A percentile compares a stretch with the other conserved stretches of the same genome.
These are phyloP conservation scores for Penicillium waksmanii DNA, from an alignment of 495 filamentous ascomycete genomes.

Conservation along the genomic window DNA sequence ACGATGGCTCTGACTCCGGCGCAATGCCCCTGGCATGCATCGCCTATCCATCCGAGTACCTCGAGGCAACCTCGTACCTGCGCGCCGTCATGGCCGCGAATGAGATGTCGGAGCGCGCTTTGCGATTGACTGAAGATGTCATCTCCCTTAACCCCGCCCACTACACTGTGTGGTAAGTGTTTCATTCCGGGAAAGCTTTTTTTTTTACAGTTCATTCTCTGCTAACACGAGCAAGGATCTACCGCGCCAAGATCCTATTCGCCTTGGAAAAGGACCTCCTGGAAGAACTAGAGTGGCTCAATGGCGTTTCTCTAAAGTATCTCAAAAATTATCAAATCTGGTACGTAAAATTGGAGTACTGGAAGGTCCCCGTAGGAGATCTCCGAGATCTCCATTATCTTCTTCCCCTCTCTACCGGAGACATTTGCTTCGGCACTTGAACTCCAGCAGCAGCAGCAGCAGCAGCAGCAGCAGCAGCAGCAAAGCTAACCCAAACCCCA, in stretches of 20 bases:
- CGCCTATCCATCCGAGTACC: conserved; percentile 82
- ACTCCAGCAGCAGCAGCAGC: background rate
- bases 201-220: background rate
- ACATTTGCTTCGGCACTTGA: too few species aligned
- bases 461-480: background rate
- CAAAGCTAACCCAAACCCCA: conserved; percentile 14
- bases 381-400: background rate
- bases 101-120: conserved; percentile 76
- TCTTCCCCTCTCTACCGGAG: background rate
- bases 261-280: conserved; percentile 65
- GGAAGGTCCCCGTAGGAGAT: background rate
- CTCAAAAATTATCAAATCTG: conserved; percentile 99
- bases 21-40: conserved; percentile 81
- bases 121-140: conserved; percentile 84
- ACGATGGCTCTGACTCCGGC: conserved; percentile 66
- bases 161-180: conserved; percentile 87
- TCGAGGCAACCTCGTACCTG: conserved; percentile 86
- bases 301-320: conserved; percentile 75
- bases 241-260: conserved; percentile 77
- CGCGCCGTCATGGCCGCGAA: conserved; percentile 89
- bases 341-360: conserved; percentile 29
- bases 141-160: conserved; percentile 94
- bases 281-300: conserved; percentile 83
- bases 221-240: conserved; percentile 60
- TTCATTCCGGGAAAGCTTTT: background rate